Percentiles rank a stretch among this genome's conserved stretches.
phyloP scores from a whole-genome alignment of 495 filamentous ascomycete genomes.

The Tuber aestivum region DNA sequence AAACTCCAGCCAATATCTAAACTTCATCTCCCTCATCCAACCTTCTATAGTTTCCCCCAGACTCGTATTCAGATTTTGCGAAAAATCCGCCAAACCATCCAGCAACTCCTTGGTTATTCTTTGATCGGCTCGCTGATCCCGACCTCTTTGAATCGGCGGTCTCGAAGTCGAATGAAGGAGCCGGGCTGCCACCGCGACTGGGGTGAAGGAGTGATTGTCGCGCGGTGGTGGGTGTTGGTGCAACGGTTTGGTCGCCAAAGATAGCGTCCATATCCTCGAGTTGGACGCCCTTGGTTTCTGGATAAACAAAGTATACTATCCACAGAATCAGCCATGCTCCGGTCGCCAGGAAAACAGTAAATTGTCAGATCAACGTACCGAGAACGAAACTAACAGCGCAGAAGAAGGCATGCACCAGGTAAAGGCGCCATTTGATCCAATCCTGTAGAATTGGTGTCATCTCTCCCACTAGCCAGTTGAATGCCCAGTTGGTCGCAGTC shows the following conservation, averaged over 20 bases:
- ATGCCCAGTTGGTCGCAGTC: constrained; percentile 95
- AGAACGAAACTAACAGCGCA: constrained; percentile 93
- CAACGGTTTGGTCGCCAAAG: constrained; percentile 42
- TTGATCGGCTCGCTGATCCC: constrained; percentile 33
- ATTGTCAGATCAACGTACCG: constrained; percentile 57
- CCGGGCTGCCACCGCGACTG: constrained; percentile 54
- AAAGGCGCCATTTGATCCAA: constrained; percentile 84
- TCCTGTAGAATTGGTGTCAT: constrained; percentile 90
- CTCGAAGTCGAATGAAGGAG: constrained; percentile 68
- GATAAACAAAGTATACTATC: constrained; percentile 93
- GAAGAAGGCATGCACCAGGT: constrained; percentile 93
- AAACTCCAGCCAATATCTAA: constrained; percentile 26
- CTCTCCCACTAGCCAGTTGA: constrained; percentile 94
- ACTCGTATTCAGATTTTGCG: constrained; percentile 44
- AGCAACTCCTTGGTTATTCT: constrained; percentile 48
- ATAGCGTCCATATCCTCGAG: constrained; percentile 79
- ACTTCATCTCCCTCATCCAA: constrained; percentile 60
- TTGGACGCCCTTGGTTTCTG: constrained; percentile 88
- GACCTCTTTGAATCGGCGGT: constrained; percentile 52
- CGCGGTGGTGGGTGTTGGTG: constrained; percentile 36
- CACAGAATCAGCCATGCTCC: constrained; percentile 29
- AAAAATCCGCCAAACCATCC: constrained; percentile 50
- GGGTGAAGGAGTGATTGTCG: constrained; percentile 31
- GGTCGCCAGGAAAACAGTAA: not conserved
- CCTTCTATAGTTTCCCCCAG: constrained; percentile 56